Base-by-base conservation (phyloP, 257 asterid species). In the Forsythia suspensa region DNA sequence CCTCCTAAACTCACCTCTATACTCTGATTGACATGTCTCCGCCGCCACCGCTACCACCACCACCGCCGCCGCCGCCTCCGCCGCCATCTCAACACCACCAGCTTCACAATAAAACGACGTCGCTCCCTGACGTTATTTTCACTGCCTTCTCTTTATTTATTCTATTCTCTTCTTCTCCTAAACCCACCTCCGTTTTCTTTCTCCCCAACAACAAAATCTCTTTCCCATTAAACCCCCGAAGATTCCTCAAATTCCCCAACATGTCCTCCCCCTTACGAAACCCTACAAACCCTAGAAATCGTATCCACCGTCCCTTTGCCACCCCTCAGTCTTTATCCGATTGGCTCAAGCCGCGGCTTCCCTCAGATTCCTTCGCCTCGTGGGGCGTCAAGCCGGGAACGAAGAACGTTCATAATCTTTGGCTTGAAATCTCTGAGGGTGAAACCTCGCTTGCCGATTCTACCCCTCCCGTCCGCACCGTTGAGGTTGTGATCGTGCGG, bases 311-410 rank as follows among this genome's bases (percentile, higher is more conserved):
- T 16, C 83, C 84, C 6, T 94, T 95, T 86, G 89, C 97, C 67
- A 92, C 85, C 65, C 98, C 98, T 40, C 97, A 93, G 29, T 90
- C 94, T 55, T 91, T 95, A 72, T 91, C 97, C 92, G 97, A 92
- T 79, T 94, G 97, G 97, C 92, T 94, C 75, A 85, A 61, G 79
- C 97, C 97, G 40, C 92, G 98, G 11, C 78, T 95, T 69, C 84
- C 90, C 71, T 86, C 92, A 42, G 96, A 89, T n/a, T 76, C 87
- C 0, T 90, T 93, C 82, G 95, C 95, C 42, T 84, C 99, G 13
- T 96, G 99, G 99, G 99, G 99, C 0, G 91, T 92, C 43, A 92
- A 88, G 74, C 97, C 99, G 7, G 98, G 99, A 6, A 96, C 99
- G 9, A 96, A 96, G 78, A 96, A 94, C 67, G 88, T 96, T 46